Evolutionary conservation across 1,284 basidiomycete genomes (phyloP).

Genomic region (Tilletia caries): DNA sequence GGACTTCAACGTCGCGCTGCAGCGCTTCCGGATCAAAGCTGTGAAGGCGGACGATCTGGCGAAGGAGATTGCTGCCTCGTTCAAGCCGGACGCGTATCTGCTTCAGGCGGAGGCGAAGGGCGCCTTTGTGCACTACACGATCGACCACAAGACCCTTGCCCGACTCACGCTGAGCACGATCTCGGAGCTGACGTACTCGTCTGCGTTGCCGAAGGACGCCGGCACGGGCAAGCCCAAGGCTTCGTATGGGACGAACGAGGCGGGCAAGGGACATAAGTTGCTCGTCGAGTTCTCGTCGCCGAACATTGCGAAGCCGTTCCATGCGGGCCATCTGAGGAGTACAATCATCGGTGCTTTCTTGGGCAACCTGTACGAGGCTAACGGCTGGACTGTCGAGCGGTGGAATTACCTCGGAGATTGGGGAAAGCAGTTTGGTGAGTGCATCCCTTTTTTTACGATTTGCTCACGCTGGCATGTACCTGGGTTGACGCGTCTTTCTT

Average conservation of each 20-base stretch:
- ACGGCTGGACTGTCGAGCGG: slow-evolving; percentile 84
- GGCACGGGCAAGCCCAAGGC: slow-evolving; percentile 25
- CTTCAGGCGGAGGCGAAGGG: slow-evolving; percentile 32
- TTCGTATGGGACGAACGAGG: slow-evolving; percentile 46
- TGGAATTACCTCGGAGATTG: slow-evolving; percentile 75
- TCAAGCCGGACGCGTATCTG: slow-evolving; percentile 46
- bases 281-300: slow-evolving; percentile 84
- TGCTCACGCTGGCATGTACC: slow-evolving; percentile 64
- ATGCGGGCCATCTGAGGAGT: slow-evolving; percentile 91
- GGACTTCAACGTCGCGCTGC: slow-evolving; percentile 87
- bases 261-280: slow-evolving; percentile 44
- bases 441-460: not conserved
- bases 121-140: slow-evolving; percentile 45
- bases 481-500: too few species aligned
- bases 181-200: slow-evolving; percentile 61
- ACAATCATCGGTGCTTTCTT: slow-evolving; percentile 97
- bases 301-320: slow-evolving; percentile 98
- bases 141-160: slow-evolving; percentile 62
- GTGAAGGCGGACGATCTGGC: slow-evolving; percentile 78
- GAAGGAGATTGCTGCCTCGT: slow-evolving; percentile 63
- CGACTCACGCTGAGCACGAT: slow-evolving; percentile 78
- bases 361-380: slow-evolving; percentile 83
- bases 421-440: slow-evolving; percentile 58
- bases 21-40: slow-evolving; percentile 74
- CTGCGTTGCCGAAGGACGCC: slow-evolving; percentile 44